Percentiles rank a stretch among this genome's conserved stretches.
These are phyloP conservation scores for Sisymbrium irio DNA, from an alignment of 345 rosid genomes.

Conservation along the genomic window DNA sequence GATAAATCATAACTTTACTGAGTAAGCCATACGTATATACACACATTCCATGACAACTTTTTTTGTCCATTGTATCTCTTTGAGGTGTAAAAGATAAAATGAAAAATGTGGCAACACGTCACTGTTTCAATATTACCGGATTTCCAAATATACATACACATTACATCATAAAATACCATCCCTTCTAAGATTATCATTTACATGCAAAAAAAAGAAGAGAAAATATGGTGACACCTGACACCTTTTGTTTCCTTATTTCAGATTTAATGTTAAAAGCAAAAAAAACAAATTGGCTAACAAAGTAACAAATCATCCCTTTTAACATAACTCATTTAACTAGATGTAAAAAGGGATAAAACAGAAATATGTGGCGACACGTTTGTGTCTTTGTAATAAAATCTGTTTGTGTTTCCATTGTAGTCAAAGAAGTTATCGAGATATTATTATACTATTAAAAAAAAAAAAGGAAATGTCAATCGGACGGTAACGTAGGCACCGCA, in stretches of 20 bases:
- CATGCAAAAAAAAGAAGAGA: too few relatives aligned
- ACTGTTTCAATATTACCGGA: background rate
- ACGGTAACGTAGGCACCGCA: slow-evolving; percentile 1
- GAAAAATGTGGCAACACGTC: slow-evolving; percentile 23
- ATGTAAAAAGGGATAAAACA: background rate
- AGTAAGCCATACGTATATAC: background rate
- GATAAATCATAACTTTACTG: background rate
- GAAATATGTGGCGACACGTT: slow-evolving; percentile 35
- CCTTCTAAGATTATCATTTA: background rate
- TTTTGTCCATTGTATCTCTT: background rate
- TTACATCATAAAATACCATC: background rate
- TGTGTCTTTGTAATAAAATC: background rate
- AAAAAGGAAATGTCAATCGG: background rate
- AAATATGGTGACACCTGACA: background rate
- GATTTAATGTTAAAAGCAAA: background rate
- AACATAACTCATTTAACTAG: background rate
- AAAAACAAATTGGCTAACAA: background rate
- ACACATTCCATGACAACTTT: background rate
- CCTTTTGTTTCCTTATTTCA: background rate
- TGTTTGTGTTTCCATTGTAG: background rate
- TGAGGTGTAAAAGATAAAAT: slow-evolving; percentile 6
- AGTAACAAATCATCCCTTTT: background rate
- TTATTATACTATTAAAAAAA: too few relatives aligned
- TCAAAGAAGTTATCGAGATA: slow-evolving; percentile 1
- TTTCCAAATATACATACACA: background rate